Evolutionary conservation across 2,329 filamentous ascomycete species (phyloP).

Genomic region (Cryphonectria japonica): DNA sequence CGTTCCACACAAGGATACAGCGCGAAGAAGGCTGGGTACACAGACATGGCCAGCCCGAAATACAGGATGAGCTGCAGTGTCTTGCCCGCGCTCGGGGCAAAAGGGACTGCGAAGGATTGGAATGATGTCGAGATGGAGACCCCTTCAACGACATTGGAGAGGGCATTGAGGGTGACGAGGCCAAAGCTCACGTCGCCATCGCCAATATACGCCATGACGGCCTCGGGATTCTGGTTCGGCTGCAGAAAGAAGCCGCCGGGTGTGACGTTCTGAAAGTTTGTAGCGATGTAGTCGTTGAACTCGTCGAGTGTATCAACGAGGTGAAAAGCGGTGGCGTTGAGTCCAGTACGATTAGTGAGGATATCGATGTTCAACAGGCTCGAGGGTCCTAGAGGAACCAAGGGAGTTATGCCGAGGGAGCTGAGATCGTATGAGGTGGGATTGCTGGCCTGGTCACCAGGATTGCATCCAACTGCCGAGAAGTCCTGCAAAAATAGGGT

Average conservation of each 20-base stretch:
- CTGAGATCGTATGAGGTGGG: conserved; percentile 14
- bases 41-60: conserved; percentile 75
- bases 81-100: conserved; percentile 68
- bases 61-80: conserved; percentile 81
- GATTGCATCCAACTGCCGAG: conserved; percentile 57
- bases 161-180: conserved; percentile 23
- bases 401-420: conserved; percentile 38
- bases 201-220: conserved; percentile 25
- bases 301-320: conserved; percentile 66
- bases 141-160: conserved; percentile 69
- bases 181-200: conserved; percentile 20
- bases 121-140: conserved; percentile 73
- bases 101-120: conserved; percentile 76
- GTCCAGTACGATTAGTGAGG: conserved; percentile 20
- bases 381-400: conserved; percentile 49
- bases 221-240: conserved; percentile 20
- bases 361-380: conserved; percentile 25
- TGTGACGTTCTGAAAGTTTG: conserved; percentile 68
- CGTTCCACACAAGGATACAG: conserved; percentile 88
- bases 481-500: conserved; percentile 69
- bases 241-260: conserved; percentile 79
- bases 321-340: conserved; percentile 22
- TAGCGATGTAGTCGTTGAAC: conserved; percentile 68
- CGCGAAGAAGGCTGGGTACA: conserved; percentile 84
- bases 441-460: conserved; percentile 43